phyloP scores from a whole-genome alignment of 768 basidiomycete species.

The Hericium alpestre region DNA sequence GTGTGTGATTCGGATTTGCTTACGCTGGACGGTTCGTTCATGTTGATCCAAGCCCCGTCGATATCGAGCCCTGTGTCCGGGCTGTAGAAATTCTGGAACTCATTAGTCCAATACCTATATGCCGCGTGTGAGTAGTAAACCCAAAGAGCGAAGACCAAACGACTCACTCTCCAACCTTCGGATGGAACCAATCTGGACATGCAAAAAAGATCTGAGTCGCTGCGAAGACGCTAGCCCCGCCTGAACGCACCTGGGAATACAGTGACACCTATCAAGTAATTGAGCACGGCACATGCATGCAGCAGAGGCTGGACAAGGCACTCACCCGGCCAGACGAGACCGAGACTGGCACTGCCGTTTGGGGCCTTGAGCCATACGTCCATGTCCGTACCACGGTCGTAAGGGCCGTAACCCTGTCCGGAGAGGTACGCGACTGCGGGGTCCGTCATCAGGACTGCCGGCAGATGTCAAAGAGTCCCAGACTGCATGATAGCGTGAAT shows the following conservation, averaged over 20 bases:
- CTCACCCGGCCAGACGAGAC: conserved; percentile 56
- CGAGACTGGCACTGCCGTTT: conserved; percentile 46
- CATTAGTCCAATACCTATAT: conserved; percentile 49
- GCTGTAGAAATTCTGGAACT: conserved; percentile 47
- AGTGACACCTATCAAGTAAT: conserved; percentile 35
- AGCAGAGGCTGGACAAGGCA: background rate
- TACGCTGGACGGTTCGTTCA: conserved; percentile 66
- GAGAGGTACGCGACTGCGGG: conserved; percentile 52
- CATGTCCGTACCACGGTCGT: conserved; percentile 37
- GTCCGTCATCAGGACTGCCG: conserved; percentile 60
- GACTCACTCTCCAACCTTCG: conserved; percentile 37
- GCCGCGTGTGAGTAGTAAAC: background rate
- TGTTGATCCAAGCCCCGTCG: conserved; percentile 67
- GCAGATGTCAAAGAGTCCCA: background rate
- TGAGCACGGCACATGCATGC: background rate
- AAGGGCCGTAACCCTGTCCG: conserved; percentile 38
- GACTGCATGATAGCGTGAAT: background rate
- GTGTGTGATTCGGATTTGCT: conserved; percentile 9
- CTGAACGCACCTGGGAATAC: conserved; percentile 39
- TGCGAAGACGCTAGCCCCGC: background rate
- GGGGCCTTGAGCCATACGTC: conserved; percentile 55
- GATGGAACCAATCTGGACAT: conserved; percentile 48
- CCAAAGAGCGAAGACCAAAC: background rate
- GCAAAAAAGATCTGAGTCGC: background rate
- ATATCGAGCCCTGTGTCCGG: conserved; percentile 48